Conservation (phyloP, 108 stramenopile species). For the Chaetoceros tenuissimus region DNA sequence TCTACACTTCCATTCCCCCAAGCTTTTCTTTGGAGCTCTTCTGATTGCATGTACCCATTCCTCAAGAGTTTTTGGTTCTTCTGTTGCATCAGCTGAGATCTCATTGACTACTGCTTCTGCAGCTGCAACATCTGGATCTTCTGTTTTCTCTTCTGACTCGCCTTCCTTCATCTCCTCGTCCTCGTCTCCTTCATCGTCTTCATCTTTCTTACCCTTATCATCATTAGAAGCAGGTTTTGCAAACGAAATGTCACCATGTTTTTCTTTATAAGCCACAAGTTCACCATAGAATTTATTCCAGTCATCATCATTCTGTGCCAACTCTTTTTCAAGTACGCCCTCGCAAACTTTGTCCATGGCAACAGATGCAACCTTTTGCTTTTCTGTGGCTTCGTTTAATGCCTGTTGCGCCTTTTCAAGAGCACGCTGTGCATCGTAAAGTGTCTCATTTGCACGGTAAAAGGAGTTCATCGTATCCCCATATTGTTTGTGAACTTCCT, state of each 20-base stretch:
- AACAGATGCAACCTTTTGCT: background rate
- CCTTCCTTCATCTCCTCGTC: constrained; percentile 1
- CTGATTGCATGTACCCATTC: too few species aligned
- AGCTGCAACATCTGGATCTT: too few species aligned
- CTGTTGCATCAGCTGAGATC: too few species aligned
- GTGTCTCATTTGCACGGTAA: background rate
- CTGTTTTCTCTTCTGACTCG: constrained; percentile 1
- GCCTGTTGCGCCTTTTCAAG: background rate
- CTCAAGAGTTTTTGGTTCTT: too few species aligned
- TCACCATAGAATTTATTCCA: constrained; percentile 12
- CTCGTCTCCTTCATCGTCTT: constrained; percentile 1
- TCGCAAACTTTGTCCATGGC: constrained; percentile 12
- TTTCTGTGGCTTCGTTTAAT: background rate
- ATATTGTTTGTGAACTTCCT: constrained; percentile 22
- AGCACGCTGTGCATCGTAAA: background rate
- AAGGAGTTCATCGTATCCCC: constrained; percentile 6
- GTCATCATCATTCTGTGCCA: constrained; percentile 13
- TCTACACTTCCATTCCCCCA: too few species aligned
- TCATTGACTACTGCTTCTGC: too few species aligned
- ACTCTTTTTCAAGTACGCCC: constrained; percentile 12
- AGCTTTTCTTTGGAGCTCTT: too few species aligned
- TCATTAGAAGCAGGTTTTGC: too few species aligned
- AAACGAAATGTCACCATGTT: background rate
- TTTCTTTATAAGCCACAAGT: constrained; percentile 2
- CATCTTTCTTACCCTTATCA: constrained; percentile 9